Conservation (phyloP, 495 filamentous ascomycete species). For the Friedmanniomyces endolithicus region DNA sequence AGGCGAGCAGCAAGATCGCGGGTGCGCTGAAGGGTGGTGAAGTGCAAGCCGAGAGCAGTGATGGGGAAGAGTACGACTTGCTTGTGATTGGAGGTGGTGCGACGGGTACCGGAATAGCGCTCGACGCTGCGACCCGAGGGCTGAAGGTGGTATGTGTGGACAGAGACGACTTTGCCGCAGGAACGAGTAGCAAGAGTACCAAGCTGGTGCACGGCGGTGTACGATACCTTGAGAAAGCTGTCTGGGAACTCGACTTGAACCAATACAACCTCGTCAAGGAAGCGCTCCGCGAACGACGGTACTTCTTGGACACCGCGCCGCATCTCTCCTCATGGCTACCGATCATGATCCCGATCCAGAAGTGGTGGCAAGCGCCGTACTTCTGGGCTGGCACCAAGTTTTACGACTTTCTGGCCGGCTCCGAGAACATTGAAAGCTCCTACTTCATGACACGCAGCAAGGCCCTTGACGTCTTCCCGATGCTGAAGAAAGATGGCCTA, state of each 20-base stretch:
- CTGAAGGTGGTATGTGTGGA: slow-evolving; percentile 92
- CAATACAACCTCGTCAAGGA: slow-evolving; percentile 91
- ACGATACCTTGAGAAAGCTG: slow-evolving; percentile 89
- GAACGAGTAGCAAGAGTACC: slow-evolving; percentile 93
- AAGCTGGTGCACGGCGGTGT: slow-evolving; percentile 97
- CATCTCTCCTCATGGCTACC: slow-evolving; percentile 91
- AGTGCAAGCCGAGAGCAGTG: slow-evolving; percentile 25
- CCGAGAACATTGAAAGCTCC: slow-evolving; percentile 91
- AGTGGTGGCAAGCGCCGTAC: slow-evolving; percentile 96
- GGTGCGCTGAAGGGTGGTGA: slow-evolving; percentile 17
- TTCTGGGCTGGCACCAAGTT: slow-evolving; percentile 94
- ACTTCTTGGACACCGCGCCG: slow-evolving; percentile 90
- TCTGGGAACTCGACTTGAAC: slow-evolving; percentile 91
- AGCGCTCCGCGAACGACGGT: slow-evolving; percentile 89
- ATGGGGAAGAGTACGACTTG: slow-evolving; percentile 56
- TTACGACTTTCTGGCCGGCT: slow-evolving; percentile 88
- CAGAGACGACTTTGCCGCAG: slow-evolving; percentile 84
- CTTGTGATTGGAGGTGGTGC: slow-evolving; percentile 87
- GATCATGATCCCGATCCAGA: slow-evolving; percentile 92
- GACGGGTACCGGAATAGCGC: slow-evolving; percentile 81
- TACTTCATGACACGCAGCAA: slow-evolving; percentile 94
- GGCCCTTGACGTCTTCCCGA: slow-evolving; percentile 92
- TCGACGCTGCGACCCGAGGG: slow-evolving; percentile 87
- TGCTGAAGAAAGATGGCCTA: slow-evolving; percentile 77
- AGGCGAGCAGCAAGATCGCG: slow-evolving; percentile 26